Base-by-base conservation (phyloP, 2,329 filamentous ascomycete species). In the Fusarium incarnatum region DNA sequence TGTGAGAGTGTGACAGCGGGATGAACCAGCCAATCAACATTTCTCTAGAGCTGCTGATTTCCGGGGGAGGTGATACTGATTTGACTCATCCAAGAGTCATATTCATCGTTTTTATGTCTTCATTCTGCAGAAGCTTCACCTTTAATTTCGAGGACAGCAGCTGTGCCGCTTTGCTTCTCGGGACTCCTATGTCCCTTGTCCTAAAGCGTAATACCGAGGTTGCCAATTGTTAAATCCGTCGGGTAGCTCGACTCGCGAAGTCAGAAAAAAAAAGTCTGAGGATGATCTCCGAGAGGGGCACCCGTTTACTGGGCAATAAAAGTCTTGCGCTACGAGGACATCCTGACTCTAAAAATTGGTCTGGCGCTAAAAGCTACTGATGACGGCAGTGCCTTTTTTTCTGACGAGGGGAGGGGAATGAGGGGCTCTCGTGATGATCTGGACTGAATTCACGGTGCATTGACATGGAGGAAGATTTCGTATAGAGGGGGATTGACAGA, bases 351-450 rank as follows among this genome's bases (percentile, higher is more conserved):
- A 59, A 71, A 75, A 67, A 41, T 18, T 54, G 55, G 56, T 56
- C 66, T 71, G 44, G 57, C 73, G 73, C 73, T 75, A 75, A 53
- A 54, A 56, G 48, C 47, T 53, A 30, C 25, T 56, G 60, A 75
- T 75, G 73, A 75, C 73, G 73, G 73, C 67, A 71, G 70, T 62
- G 73, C 65, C 45, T 67, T 56, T 67, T 61, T 49, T 61, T 37
- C 25, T 22, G 32, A 27, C 41, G 54, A 64, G 61, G 56, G 56
- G 48, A 34, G 55, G 25, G 37, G 48, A 63, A 56, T 61, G 65
- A 68, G 68, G 73, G 73, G 62, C 34, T 67, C 37, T 37, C 40
- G 48, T 47, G 61, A 41, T 50, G 23, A n/a, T 52, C 37, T 58
- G 28, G 23, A 44, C 32, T 59, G 44, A 56, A 46, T 49, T 59